Evolutionary conservation across 2,329 filamentous ascomycete genomes (phyloP).

Genomic region (Aureobasidium sp.): DNA sequence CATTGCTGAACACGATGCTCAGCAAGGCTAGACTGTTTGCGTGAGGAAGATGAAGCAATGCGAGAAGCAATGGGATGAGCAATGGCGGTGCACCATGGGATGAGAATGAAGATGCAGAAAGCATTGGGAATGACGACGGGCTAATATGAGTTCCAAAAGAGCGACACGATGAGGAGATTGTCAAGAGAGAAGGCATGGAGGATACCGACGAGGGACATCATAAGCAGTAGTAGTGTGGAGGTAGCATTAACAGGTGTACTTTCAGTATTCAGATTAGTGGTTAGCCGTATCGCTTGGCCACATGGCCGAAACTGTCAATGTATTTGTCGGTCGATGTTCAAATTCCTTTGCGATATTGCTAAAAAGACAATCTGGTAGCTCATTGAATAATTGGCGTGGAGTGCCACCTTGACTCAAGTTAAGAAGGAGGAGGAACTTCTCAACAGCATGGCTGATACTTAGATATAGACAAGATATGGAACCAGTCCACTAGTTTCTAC

Average conservation of each 20-base stretch:
- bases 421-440: neutral
- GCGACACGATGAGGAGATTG: neutral
- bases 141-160: neutral
- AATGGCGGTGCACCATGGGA: no score
- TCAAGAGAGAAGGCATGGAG: neutral
- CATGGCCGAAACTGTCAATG: neutral
- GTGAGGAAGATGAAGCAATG: no score
- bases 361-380: neutral
- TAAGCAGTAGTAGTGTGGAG: neutral
- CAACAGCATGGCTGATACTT: neutral
- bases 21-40: neutral
- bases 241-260: neutral
- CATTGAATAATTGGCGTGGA: neutral
- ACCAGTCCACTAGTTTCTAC: slow-evolving; percentile 7
- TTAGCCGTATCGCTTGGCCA: no score
- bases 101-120: no score
- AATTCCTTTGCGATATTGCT: no score
- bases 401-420: no score
- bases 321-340: neutral
- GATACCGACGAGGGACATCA: neutral
- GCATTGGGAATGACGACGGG: neutral
- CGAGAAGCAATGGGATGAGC: neutral
- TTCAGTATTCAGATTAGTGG: neutral
- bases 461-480: no score
- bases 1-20: neutral